phyloP scores from a whole-genome alignment of 306 rosid species.

The Quercus mongolica region DNA sequence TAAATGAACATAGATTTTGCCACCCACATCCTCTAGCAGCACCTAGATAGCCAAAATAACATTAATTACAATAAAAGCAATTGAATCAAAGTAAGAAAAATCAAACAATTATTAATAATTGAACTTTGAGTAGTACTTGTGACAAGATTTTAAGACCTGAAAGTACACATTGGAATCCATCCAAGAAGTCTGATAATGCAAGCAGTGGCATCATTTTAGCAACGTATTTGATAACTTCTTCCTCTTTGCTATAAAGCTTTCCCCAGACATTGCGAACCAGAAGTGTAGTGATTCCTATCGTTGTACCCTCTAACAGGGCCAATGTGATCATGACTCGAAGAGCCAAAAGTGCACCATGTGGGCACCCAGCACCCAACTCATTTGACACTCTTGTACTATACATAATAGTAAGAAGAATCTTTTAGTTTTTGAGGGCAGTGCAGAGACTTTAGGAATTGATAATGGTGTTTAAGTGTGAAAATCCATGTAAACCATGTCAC shows the following conservation, averaged over 20 bases:
- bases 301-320: conserved; percentile 42
- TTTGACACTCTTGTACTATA: conserved; percentile 33
- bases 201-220: conserved; percentile 58
- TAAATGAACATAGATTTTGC: conserved; percentile 57
- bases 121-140: not conserved
- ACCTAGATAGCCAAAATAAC: conserved; percentile 31
- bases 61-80: not conserved
- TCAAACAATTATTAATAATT: not conserved
- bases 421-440: not conserved
- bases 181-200: conserved; percentile 59
- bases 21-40: conserved; percentile 78
- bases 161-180: conserved; percentile 65
- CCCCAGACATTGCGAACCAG: conserved; percentile 52
- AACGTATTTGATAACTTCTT: conserved; percentile 46
- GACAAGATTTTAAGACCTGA: conserved; percentile 39
- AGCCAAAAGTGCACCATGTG: conserved; percentile 49
- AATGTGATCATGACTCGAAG: conserved; percentile 34
- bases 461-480: not conserved
- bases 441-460: not conserved
- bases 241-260: conserved; percentile 52
- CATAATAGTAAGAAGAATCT: not conserved
- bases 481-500: not conserved
- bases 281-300: conserved; percentile 37
- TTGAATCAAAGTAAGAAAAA: not conserved
- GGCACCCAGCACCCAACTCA: conserved; percentile 54